Conservation (phyloP, 768 basidiomycete species). For the Tephrocybe sp. region DNA sequence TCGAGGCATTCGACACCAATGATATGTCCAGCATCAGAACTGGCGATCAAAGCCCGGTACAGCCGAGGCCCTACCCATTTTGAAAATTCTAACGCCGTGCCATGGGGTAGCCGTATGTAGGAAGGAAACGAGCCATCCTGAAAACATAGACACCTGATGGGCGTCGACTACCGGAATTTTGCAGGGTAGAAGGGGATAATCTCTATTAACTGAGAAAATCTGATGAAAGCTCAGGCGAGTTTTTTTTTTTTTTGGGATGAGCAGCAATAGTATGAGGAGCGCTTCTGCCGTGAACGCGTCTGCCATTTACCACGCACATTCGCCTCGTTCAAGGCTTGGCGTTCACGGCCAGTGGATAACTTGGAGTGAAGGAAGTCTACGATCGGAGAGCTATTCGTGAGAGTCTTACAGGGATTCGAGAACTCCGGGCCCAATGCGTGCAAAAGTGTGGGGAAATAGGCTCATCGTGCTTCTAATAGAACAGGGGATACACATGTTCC, state of each 20-base stretch:
- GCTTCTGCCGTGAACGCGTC: too few species aligned
- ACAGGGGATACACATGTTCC: constrained; percentile 2
- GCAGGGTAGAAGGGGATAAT: not conserved
- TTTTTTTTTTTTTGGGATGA: too few species aligned
- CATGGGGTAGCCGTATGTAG: too few species aligned
- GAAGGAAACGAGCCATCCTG: too few species aligned
- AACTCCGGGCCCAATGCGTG: too few species aligned
- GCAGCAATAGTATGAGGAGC: too few species aligned
- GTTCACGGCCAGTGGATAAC: not conserved
- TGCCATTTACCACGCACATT: too few species aligned
- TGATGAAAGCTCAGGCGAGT: not conserved
- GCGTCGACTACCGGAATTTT: too few species aligned
- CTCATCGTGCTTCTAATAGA: not conserved
- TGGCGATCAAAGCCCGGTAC: not conserved
- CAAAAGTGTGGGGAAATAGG: not conserved
- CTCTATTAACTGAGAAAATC: not conserved
- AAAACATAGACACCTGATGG: too few species aligned
- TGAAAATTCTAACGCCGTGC: too few species aligned
- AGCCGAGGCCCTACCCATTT: not conserved
- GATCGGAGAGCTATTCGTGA: too few species aligned
- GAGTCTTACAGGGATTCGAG: too few species aligned
- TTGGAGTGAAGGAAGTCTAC: not conserved
- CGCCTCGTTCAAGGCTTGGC: not conserved
- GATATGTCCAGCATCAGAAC: not conserved
- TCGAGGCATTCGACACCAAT: not conserved